phyloP scores from a whole-genome alignment of 2,329 filamentous ascomycete genomes.

The Pleoardoris graminearum region DNA sequence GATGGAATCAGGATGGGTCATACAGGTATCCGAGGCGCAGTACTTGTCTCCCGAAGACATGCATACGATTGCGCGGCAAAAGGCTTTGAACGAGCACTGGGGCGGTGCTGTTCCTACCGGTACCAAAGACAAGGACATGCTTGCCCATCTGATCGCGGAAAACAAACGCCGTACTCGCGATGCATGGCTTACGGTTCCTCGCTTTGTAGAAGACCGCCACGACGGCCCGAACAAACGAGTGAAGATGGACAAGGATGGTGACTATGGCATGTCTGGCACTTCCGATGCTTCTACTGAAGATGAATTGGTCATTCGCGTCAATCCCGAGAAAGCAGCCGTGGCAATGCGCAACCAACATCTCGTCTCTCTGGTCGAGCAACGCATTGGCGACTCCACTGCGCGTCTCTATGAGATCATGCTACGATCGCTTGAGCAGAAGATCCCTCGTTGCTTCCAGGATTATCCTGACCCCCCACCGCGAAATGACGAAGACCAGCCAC shows the following conservation, averaged over 20 bases:
- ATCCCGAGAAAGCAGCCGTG: constrained; percentile 82
- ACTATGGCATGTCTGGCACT: background rate
- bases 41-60: constrained; percentile 61
- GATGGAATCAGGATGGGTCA: constrained; percentile 68
- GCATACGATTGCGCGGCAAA: constrained; percentile 62
- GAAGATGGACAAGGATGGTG: constrained; percentile 29
- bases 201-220: constrained; percentile 22
- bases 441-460: constrained; percentile 68
- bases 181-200: constrained; percentile 39
- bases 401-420: constrained; percentile 78
- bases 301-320: constrained; percentile 75
- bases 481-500: constrained; percentile 30
- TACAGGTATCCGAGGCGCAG: constrained; percentile 58
- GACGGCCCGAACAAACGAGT: constrained; percentile 36
- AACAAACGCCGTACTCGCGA: constrained; percentile 59
- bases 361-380: constrained; percentile 69
- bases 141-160: constrained; percentile 60
- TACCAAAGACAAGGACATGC: constrained; percentile 67
- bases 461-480: constrained; percentile 32
- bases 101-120: constrained; percentile 58
- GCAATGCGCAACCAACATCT: constrained; percentile 79
- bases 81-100: constrained; percentile 60
- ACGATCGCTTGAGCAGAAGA: constrained; percentile 68
- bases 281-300: constrained; percentile 54
- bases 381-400: constrained; percentile 73